Percentiles rank a stretch among this genome's conserved stretches.
phyloP scores from a whole-genome alignment of 148 eudicot genomes.

The Dysphania ambrosioides region DNA sequence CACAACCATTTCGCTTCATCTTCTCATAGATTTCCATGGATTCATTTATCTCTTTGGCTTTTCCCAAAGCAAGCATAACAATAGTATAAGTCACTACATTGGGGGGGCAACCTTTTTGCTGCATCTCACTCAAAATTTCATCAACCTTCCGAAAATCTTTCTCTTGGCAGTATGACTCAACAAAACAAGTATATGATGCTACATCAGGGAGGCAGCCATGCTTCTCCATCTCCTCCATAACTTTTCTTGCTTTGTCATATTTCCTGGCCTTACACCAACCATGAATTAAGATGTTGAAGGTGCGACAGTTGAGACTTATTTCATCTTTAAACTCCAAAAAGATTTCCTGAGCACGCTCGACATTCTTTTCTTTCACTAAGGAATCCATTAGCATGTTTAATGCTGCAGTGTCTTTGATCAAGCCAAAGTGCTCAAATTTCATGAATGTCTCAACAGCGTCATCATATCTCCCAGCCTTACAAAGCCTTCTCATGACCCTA shows the following conservation, averaged over 20 bases:
- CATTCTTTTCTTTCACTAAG: too few species aligned
- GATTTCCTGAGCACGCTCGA: constrained; percentile 59
- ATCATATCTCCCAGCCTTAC: constrained; percentile 42
- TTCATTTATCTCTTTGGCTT: constrained; percentile 60
- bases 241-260: constrained; percentile 40
- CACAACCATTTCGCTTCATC: constrained; percentile 56
- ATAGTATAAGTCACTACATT: constrained; percentile 73
- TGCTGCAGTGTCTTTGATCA: constrained; percentile 44
- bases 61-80: constrained; percentile 61
- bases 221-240: constrained; percentile 50
- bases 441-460: constrained; percentile 61
- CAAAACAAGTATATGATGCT: constrained; percentile 51
- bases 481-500: constrained; percentile 61
- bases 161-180: constrained; percentile 51
- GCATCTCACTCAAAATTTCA: constrained; percentile 73
- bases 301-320: constrained; percentile 40
- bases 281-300: constrained; percentile 59
- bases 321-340: too few species aligned
- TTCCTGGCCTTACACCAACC: constrained; percentile 71
- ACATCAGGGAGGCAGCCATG: constrained; percentile 50
- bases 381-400: constrained; percentile 60
- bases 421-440: constrained; percentile 44
- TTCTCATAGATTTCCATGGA: constrained; percentile 57
- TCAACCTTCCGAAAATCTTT: constrained; percentile 59
- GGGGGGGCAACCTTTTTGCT: constrained; percentile 50